These are phyloP conservation scores for Fusarium subtropicale DNA, from an alignment of 2,329 filamentous ascomycete species.

Conservation along the genomic window DNA sequence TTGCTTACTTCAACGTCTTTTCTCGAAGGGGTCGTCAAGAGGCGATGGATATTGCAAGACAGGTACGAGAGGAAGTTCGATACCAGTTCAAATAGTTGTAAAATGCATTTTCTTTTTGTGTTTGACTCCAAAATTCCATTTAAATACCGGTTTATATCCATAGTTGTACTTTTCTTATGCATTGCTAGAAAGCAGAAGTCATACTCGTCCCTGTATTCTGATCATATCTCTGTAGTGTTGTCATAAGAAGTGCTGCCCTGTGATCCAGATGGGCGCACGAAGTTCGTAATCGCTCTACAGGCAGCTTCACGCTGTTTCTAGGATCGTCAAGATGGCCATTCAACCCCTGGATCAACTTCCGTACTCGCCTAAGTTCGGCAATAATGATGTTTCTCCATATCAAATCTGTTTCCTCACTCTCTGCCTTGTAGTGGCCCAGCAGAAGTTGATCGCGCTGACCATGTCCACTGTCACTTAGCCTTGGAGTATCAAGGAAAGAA, in stretches of 20 bases:
- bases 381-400: slow-evolving; percentile 5
- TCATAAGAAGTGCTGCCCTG: neutral
- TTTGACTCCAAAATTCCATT: neutral
- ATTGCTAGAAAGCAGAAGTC: neutral
- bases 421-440: neutral
- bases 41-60: slow-evolving; percentile 9
- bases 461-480: neutral
- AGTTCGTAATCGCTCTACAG: neutral
- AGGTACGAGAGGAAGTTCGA: slow-evolving; percentile 2
- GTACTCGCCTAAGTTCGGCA: neutral
- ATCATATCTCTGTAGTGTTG: neutral
- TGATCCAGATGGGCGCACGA: neutral
- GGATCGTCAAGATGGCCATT: neutral
- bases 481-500: neutral
- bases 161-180: neutral
- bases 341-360: neutral
- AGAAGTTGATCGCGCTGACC: neutral
- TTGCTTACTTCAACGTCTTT: slow-evolving; percentile 18
- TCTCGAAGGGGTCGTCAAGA: slow-evolving; percentile 9
- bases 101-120: neutral
- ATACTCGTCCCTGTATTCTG: neutral
- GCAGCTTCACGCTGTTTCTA: neutral
- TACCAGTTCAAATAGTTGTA: slow-evolving; percentile 6
- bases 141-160: neutral
- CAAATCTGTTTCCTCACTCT: neutral